Base-by-base conservation (phyloP, 1,139 yeast species). In the Kurtzmaniella quercitrusa region DNA sequence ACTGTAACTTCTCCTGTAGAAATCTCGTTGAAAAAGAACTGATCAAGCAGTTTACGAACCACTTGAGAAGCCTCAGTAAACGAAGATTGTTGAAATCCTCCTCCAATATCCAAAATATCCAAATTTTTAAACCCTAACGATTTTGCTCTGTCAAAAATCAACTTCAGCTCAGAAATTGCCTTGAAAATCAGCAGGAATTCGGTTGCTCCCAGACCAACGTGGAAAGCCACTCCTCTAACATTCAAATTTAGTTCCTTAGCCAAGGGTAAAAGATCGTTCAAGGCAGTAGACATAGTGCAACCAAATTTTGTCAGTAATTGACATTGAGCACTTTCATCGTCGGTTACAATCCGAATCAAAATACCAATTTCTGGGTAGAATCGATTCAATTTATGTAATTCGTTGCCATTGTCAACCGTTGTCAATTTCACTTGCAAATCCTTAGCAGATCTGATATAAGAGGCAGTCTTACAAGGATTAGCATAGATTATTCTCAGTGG, bases 161-260 rank as follows among this genome's bases (percentile, higher is more conserved):
- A 48, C 45, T 81, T 77, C 2, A 96, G 79, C 57, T 90, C 95
- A 47, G 68, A 63, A 40, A 89, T 78, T 0, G 98, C 96, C 51
- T 78, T 79, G 48, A 71, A 73, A 53, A 88, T 77, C 9, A 94
- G 77, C 40, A 69, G 65, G 48, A 83, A 77, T 59, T 89, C 95
- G 46, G 79, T 79, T 21, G 96, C 94, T 39, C 98, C 98, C 2
- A 96, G 86, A 1, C 98, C 98, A 47, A 91, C 90, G 62, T 93
- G 98, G 77, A 93, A 93, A 8, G 96, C 91, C 36, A 90, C 93
- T 39, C 98, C 98, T 25, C 70, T 79, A 34, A 91, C 77, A 46
- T 78, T 66, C 54, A 93, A 72, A 2, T 70, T 79, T 46, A 89
- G 67, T 45, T 75, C 73, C 47, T 74, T 68, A 34, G 96, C 94